These are phyloP conservation scores for Delonix regia DNA, from an alignment of 306 rosid genomes.

Conservation along the genomic window DNA sequence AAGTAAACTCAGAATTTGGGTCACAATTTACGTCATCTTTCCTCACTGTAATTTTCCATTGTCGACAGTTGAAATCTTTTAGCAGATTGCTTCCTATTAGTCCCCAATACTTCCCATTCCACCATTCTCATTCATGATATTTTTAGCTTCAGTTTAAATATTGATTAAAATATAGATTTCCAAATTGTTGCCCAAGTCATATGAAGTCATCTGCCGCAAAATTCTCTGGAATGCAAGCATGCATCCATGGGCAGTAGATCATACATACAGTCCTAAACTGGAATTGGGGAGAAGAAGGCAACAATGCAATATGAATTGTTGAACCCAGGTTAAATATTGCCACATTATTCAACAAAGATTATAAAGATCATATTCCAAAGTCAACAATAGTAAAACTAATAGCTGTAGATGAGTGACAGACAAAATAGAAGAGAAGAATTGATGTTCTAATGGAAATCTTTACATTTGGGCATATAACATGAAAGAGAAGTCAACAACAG, in stretches of 20 bases:
- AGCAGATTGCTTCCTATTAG: neutral
- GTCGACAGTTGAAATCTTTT: conserved; percentile 17
- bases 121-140: neutral
- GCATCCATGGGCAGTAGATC: neutral
- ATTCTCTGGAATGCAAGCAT: neutral
- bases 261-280: neutral
- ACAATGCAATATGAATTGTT: conserved; percentile 11
- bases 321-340: conserved; percentile 15
- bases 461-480: neutral
- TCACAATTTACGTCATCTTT: neutral
- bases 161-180: neutral
- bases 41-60: neutral
- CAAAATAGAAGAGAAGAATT: neutral
- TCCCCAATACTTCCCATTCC: neutral
- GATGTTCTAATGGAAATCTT: neutral
- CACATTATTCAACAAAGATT: conserved; percentile 19
- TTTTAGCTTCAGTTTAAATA: neutral
- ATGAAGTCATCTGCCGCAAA: neutral
- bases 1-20: neutral
- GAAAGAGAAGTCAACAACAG: conserved; percentile 25
- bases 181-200: neutral
- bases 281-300: neutral
- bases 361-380: neutral
- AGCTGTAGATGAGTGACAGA: conserved; percentile 11
- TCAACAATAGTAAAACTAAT: conserved; percentile 10